phyloP scores from a whole-genome alignment of 75 land plant genomes.

The Cryptomeria japonica region DNA sequence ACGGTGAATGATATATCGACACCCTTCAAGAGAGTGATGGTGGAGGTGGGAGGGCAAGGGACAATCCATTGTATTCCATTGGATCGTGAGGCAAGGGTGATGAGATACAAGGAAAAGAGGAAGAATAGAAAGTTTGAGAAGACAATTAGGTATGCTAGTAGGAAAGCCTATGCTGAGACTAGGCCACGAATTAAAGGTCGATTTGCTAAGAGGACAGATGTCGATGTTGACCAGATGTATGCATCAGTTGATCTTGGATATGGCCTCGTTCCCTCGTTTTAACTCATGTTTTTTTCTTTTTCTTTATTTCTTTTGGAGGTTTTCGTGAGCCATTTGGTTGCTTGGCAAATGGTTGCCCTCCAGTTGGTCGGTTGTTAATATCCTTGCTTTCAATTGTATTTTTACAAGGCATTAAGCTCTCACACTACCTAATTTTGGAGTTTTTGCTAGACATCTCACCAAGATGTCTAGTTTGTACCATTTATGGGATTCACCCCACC shows the following conservation, averaged over 20 bases:
- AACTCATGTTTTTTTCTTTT: background rate
- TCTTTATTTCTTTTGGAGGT: background rate
- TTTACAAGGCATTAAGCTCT: background rate
- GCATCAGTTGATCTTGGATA: slow-evolving; percentile 34
- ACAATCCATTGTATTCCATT: slow-evolving; percentile 20
- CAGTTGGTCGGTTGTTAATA: background rate
- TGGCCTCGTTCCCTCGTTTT: slow-evolving; percentile 84
- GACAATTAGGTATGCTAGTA: slow-evolving; percentile 87
- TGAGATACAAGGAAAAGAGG: slow-evolving; percentile 89
- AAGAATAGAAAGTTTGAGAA: slow-evolving; percentile 93
- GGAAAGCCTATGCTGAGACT: slow-evolving; percentile 96
- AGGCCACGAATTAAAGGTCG: slow-evolving; percentile 90
- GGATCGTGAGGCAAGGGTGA: slow-evolving; percentile 85
- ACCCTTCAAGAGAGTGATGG: slow-evolving; percentile 27
- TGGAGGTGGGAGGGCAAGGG: slow-evolving; percentile 33
- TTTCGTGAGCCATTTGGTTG: background rate
- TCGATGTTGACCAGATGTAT: slow-evolving; percentile 59
- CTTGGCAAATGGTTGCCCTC: background rate
- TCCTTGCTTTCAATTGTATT: background rate
- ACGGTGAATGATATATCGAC: slow-evolving; percentile 50
- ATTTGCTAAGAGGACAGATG: slow-evolving; percentile 73
- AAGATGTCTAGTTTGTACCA: background rate
- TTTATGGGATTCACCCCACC: background rate
- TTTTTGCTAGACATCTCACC: background rate
- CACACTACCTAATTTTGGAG: background rate